Percentiles rank a stretch among this genome's conserved stretches.
These are phyloP conservation scores for Zopfia rhizophila DNA, from an alignment of 2,329 filamentous ascomycete genomes.

Conservation along the genomic window DNA sequence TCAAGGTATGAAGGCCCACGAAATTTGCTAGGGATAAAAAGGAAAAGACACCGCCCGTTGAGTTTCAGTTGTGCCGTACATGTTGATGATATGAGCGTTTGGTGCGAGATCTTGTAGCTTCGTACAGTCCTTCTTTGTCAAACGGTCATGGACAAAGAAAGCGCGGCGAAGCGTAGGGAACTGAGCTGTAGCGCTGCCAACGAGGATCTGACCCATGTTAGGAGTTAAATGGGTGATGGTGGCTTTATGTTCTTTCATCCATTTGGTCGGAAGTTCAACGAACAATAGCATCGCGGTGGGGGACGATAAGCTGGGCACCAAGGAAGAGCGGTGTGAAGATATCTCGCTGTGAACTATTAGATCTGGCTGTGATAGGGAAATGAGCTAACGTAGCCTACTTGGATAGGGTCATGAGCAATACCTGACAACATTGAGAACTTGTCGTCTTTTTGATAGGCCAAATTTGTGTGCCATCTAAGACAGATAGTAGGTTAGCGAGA, in stretches of 20 bases:
- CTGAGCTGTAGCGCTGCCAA: conserved; percentile 81
- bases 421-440: conserved; percentile 86
- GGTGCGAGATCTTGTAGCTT: conserved; percentile 78
- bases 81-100: conserved; percentile 81
- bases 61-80: conserved; percentile 93
- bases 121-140: conserved; percentile 85
- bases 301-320: conserved; percentile 81
- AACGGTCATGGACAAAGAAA: conserved; percentile 91
- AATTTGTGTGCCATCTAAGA: conserved; percentile 93
- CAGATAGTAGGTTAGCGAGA: conserved; percentile 85
- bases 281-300: conserved; percentile 82
- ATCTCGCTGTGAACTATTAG: no score
- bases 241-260: conserved; percentile 79
- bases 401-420: conserved; percentile 77
- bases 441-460: conserved; percentile 73
- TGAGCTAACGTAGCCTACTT: no score
- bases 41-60: conserved; percentile 84
- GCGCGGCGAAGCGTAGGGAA: conserved; percentile 81
- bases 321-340: conserved; percentile 93
- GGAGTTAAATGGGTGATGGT: conserved; percentile 92
- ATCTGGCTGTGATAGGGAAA: no score
- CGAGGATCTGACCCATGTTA: conserved; percentile 94
- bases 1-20: conserved; percentile 72
- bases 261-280: conserved; percentile 88
- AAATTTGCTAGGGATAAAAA: conserved; percentile 75